phyloP scores from a whole-genome alignment of 345 rosid genomes.

The Pistacia vera region DNA sequence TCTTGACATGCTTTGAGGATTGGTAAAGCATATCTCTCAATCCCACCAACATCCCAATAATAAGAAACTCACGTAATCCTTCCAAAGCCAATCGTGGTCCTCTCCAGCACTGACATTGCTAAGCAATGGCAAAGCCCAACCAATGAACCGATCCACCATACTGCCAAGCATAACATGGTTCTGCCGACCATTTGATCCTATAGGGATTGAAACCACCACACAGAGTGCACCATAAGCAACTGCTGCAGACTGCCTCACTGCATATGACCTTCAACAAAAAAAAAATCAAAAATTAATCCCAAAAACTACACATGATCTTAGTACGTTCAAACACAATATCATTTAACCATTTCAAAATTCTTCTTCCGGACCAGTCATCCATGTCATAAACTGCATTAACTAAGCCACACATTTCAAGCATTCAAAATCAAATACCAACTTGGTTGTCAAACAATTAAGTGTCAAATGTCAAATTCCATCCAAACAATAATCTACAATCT shows the following conservation, averaged over 20 bases:
- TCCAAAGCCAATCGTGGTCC: conserved; percentile 74
- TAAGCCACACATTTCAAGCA: neutral
- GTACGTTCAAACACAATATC: neutral
- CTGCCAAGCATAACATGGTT: conserved; percentile 75
- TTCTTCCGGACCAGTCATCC: neutral
- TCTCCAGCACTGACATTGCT: conserved; percentile 65
- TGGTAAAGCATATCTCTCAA: conserved; percentile 75
- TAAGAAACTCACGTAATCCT: conserved; percentile 76
- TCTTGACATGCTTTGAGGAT: conserved; percentile 85
- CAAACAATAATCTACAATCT: too few species aligned
- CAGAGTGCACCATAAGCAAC: conserved; percentile 76
- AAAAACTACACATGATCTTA: neutral
- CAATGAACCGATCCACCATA: conserved; percentile 77
- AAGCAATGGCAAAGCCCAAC: conserved; percentile 87
- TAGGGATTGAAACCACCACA: conserved; percentile 68
- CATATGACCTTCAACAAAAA: conserved; percentile 44
- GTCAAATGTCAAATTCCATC: too few species aligned
- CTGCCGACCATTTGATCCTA: conserved; percentile 73
- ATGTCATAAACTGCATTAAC: neutral
- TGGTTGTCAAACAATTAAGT: neutral
- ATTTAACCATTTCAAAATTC: conserved; percentile 3
- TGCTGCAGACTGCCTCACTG: conserved; percentile 75
- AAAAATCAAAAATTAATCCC: neutral
- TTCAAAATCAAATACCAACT: neutral
- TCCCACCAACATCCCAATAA: conserved; percentile 72